Evolutionary conservation across 2,329 filamentous ascomycete genomes (phyloP), one percentile per base, ranked within the genome.

Genomic region (Nothophaeocryptopus gaeumannii): DNA sequence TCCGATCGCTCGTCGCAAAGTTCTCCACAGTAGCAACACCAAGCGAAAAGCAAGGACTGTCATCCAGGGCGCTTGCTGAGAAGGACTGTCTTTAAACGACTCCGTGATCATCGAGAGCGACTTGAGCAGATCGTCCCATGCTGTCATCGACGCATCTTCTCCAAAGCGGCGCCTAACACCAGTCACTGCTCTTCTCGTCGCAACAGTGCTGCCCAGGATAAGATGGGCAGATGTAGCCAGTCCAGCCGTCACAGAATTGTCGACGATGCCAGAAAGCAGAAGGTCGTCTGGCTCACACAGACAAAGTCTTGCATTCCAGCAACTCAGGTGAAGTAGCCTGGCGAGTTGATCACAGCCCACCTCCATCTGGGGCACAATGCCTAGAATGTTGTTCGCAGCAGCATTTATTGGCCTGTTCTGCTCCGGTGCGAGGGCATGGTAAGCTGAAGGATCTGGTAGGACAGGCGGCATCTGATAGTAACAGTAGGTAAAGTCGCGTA

Each of bases 401-500:
- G 42, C 42, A 33, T 35, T 35, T 12, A 45, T 37, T n/a, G 42
- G 15, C 15, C 33, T 31, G 36, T 45, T 45, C 32, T 45, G 42
- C 12, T 12, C 15, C 5, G 42, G 42, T 20, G 42, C 42, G 14
- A 45, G 29, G 13, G 36, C 29, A 15, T 45, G 42, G 12, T 36
- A 36, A 5, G 42, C 42, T 15, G 42, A 45, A 8, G 42, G 42
- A 13, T 45, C 42, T 16, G 42, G 31, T 10, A 45, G 31, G 11
- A 45, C 42, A 8, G 42, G 31, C 14, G 42, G 42, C 42, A 45
- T 45, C 33, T 45, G 42, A 13, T 45, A 45, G 29, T 36, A 45
- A 31, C 42, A 45, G 42, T 45, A 45, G 26, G 42, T 45, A 11
- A 45, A 45, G 16, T 45, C 42, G 13, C 42, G 42, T 9, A 45